Conservation (phyloP, 139 green algal species). For the Pseudopediastrum boryanum region DNA sequence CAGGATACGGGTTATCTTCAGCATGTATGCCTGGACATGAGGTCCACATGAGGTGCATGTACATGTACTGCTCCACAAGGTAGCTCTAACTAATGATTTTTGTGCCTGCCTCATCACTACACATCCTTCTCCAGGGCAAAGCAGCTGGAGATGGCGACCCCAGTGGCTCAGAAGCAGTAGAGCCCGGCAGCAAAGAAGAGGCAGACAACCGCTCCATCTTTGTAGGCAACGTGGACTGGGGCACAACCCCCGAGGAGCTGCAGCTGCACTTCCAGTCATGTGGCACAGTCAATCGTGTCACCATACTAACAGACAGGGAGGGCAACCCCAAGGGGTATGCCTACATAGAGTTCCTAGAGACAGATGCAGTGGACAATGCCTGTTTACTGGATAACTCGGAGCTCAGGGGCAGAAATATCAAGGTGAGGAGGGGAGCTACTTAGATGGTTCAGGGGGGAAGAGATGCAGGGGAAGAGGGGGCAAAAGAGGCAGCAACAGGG, state of each 20-base stretch:
- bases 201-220: slow-evolving; percentile 88
- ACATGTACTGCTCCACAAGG: background rate
- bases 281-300: slow-evolving; percentile 98
- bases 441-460: too few relatives aligned
- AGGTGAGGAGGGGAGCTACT: slow-evolving; percentile 74
- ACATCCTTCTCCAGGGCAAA: background rate
- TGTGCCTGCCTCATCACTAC: too few relatives aligned
- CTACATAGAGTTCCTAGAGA: slow-evolving; percentile 98
- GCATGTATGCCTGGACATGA: background rate
- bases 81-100: background rate
- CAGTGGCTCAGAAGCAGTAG: slow-evolving; percentile 15
- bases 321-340: slow-evolving; percentile 96
- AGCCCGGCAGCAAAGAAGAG: slow-evolving; percentile 77
- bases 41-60: background rate
- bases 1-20: background rate
- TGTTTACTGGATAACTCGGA: slow-evolving; percentile 84
- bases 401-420: slow-evolving; percentile 80
- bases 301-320: slow-evolving; percentile 95
- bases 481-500: too few relatives aligned
- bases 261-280: slow-evolving; percentile 92
- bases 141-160: slow-evolving; percentile 18
- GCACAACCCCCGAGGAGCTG: slow-evolving; percentile 93
- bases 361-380: slow-evolving; percentile 90
- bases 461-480: too few relatives aligned
- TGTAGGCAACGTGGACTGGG: slow-evolving; percentile 96